Evolutionary conservation across 345 rosid genomes (phyloP), one percentile per base, ranked within the genome.

Genomic region (Heritiera fomes): DNA sequence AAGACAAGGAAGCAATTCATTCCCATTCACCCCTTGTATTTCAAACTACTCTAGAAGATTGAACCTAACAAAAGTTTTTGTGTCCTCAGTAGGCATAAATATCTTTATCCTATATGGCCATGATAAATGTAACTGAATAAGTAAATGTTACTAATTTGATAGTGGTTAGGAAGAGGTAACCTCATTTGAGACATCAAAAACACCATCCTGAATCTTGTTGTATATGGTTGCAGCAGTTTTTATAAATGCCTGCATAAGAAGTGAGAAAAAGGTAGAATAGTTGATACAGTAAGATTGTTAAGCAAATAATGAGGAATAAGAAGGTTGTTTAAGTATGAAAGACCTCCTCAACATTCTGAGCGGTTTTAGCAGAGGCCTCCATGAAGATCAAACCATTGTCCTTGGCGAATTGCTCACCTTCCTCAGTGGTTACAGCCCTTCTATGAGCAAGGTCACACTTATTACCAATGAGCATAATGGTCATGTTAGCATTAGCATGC

Each of bases 341-440:
- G 23, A 93, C 99, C 94, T 96, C 98, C 79, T 96, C 98, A 7
- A 96, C 99, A 83, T 96, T 96, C 85, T 88, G 97, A 79, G 99
- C 97, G 82, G 99, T 94, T 83, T 94, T 96, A 55, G 99, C 99
- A 78, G 99, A 96, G 75, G 98, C 99, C 78, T 96, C 99, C 98
- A 94, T 96, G 86, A 96, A 96, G 62, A 96, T 92, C 84, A 96
- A 87, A 14, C 99, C 98, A 79, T 96, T 90, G 84, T 96, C 99
- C 87, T 83, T 96, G 15, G 99, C 99, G 77, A 96, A 96, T 74
- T 96, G 97, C 71, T 93, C 94, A 4, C 99, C 99, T 88, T 96
- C 98, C 89, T 92, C 98, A 0, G 94, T 91, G 83, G 92, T 90
- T 49, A 96, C 98, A 1, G 98, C 99, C 81, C 99, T 90, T 82